Evolutionary conservation across 164 flowering plant genomes (phyloP), one percentile per base, ranked within the genome.

Genomic region (Piper betle): DNA sequence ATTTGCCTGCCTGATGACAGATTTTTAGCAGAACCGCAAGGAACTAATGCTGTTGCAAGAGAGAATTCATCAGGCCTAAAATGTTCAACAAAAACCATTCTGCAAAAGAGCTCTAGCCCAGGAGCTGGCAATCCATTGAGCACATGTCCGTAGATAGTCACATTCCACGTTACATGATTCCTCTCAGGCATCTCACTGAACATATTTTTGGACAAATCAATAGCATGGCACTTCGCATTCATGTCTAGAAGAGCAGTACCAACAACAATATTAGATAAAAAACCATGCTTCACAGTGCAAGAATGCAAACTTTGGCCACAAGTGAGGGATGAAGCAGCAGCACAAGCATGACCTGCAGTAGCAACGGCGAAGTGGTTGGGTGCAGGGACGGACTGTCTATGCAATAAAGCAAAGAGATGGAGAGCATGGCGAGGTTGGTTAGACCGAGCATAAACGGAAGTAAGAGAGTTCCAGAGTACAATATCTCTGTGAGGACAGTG

Each of bases 381-480:
- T 42, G 52, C 43, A 56, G 52, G 39, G 15, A 62, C 63, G 62
- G 61, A 2, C 52, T 62, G 61, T 50, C 13, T 25, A 39, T 57
- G 64, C 78, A 78, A 68, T 53, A 64, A 69, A 18, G 70, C 68
- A 64, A 74, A 72, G 57, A 78, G 74, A 2, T 70, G 67, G 12
- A 78, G 70, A 53, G 81, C 77, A 25, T 53, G 60, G 37, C 42
- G 41, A 25, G 77, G 48, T n/a, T 67, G 41, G 18, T 65, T 57
- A 4, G 61, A 46, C 5, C 67, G 67, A 43, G 73, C 55, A 62
- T 70, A 71, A 43, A 77, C 73, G 17, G 77, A 66, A 58, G 73
- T 73, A 60, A 78, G 64, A 50, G 78, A 75, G 66, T 58, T 72
- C 81, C 81, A 78, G 73, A 78, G 64, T 8, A 68, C 63, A 6